phyloP scores from a whole-genome alignment of 116 monocot species.

The Iris pallida region DNA sequence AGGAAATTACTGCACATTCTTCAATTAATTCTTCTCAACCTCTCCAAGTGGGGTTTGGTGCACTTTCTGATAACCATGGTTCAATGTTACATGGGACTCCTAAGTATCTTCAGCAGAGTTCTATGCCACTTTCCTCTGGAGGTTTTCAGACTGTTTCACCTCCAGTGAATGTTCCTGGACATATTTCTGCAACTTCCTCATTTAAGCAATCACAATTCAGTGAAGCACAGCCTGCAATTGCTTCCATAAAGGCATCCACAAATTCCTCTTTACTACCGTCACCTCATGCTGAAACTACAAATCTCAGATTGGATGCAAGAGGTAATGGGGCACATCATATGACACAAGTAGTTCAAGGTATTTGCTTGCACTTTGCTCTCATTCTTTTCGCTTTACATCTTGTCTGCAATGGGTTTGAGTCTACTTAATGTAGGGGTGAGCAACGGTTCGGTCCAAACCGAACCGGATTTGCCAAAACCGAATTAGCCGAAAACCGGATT shows the following conservation, averaged over 20 bases:
- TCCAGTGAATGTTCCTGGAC: slow-evolving; percentile 15
- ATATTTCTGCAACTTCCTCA: slow-evolving; percentile 28
- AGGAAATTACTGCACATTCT: slow-evolving; percentile 25
- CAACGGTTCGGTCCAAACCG: no score
- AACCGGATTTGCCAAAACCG: no score
- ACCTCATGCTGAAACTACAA: slow-evolving; percentile 20
- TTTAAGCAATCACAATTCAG: slow-evolving; percentile 30
- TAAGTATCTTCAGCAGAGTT: slow-evolving; percentile 29
- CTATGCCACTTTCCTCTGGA: slow-evolving; percentile 30
- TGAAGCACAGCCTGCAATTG: slow-evolving; percentile 15
- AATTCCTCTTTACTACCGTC: slow-evolving; percentile 11
- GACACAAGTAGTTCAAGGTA: slow-evolving; percentile 41
- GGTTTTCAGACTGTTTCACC: slow-evolving; percentile 35
- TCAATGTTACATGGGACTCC: slow-evolving; percentile 30
- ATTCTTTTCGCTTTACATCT: background rate
- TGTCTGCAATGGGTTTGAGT: background rate
- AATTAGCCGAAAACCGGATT: no score
- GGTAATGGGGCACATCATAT: slow-evolving; percentile 32
- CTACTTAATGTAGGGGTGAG: no score
- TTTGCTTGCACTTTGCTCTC: background rate
- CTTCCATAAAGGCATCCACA: slow-evolving; percentile 18
- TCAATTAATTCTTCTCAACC: slow-evolving; percentile 28
- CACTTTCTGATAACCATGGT: slow-evolving; percentile 22
- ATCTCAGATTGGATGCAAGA: slow-evolving; percentile 32
- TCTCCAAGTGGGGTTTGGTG: slow-evolving; percentile 9